Evolutionary conservation across 2,329 filamentous ascomycete genomes (phyloP).

Genomic region (Eutypa lata): DNA sequence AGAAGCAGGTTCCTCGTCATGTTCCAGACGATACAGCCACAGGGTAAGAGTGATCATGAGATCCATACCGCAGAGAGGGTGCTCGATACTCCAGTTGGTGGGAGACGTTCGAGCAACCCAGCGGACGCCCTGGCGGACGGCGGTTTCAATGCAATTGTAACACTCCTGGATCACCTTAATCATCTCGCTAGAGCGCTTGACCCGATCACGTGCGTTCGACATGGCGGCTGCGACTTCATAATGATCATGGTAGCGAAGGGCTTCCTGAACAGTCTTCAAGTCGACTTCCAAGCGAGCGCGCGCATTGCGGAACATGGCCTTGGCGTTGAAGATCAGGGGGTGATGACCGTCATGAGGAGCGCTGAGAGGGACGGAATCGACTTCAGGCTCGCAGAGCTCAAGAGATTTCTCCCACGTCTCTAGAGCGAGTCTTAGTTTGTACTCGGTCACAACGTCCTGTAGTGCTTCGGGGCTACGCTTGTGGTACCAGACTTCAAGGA

Average conservation of each 20-base stretch:
- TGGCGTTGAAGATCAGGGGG: slow-evolving; percentile 95
- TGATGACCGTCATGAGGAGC: slow-evolving; percentile 90
- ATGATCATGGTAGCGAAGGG: slow-evolving; percentile 91
- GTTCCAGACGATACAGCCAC: slow-evolving; percentile 98
- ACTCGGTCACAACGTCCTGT: slow-evolving; percentile 96
- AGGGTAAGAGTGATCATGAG: slow-evolving; percentile 96
- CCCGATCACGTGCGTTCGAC: slow-evolving; percentile 88
- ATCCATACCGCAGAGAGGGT: slow-evolving; percentile 93
- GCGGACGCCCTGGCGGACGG: slow-evolving; percentile 87
- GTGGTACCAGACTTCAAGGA: slow-evolving; percentile 98
- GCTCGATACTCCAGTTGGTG: slow-evolving; percentile 98
- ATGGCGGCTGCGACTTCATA: slow-evolving; percentile 97
- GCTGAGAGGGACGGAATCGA: slow-evolving; percentile 81
- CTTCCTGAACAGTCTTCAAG: slow-evolving; percentile 92
- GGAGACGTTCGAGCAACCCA: slow-evolving; percentile 98
- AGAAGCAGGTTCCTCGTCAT: slow-evolving; percentile 88
- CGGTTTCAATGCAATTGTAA: slow-evolving; percentile 96
- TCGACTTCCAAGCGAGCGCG: slow-evolving; percentile 91
- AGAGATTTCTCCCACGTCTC: slow-evolving; percentile 99
- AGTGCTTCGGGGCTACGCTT: slow-evolving; percentile 97
- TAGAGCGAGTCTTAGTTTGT: slow-evolving; percentile 90
- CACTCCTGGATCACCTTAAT: slow-evolving; percentile 98
- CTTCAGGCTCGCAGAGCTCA: slow-evolving; percentile 88
- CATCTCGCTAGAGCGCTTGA: slow-evolving; percentile 95
- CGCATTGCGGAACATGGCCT: slow-evolving; percentile 94